Evolutionary conservation across 192 early-diverging fungal species (phyloP).

Genomic region (Coemansia pectinata): DNA sequence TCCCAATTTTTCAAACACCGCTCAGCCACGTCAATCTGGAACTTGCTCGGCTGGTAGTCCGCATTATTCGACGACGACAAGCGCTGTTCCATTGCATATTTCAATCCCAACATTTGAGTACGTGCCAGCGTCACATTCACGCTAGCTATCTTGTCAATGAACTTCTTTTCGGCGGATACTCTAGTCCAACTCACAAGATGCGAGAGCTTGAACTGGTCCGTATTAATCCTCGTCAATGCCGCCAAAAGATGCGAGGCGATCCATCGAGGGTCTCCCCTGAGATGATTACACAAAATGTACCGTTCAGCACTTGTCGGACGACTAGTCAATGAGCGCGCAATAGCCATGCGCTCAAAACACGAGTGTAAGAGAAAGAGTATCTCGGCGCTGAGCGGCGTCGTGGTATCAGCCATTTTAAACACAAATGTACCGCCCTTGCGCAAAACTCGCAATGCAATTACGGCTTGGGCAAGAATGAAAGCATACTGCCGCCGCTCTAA

Average conservation of each 20-base stretch:
- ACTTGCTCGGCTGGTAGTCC: background rate
- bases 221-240: constrained; percentile 27
- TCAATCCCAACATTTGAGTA: constrained; percentile 15
- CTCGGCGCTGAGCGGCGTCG: constrained; percentile 40
- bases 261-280: constrained; percentile 16
- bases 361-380: constrained; percentile 31
- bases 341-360: constrained; percentile 38
- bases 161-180: constrained; percentile 21
- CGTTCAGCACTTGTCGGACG: constrained; percentile 27
- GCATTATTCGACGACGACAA: background rate
- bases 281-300: constrained; percentile 30
- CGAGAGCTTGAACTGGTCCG: constrained; percentile 23
- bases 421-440: constrained; percentile 38
- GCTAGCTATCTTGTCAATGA: constrained; percentile 20
- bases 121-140: constrained; percentile 17
- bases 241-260: constrained; percentile 20
- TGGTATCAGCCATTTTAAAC: constrained; percentile 28
- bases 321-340: constrained; percentile 30
- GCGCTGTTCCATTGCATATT: background rate
- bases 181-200: constrained; percentile 47
- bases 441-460: constrained; percentile 25
- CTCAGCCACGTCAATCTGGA: constrained; percentile 23
- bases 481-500: constrained; percentile 30
- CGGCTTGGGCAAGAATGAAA: constrained; percentile 28
- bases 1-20: constrained; percentile 23